Evolutionary conservation across 495 filamentous ascomycete species (phyloP), one percentile per base, ranked within the genome.

Genomic region (Lasiosphaeris hirsuta): DNA sequence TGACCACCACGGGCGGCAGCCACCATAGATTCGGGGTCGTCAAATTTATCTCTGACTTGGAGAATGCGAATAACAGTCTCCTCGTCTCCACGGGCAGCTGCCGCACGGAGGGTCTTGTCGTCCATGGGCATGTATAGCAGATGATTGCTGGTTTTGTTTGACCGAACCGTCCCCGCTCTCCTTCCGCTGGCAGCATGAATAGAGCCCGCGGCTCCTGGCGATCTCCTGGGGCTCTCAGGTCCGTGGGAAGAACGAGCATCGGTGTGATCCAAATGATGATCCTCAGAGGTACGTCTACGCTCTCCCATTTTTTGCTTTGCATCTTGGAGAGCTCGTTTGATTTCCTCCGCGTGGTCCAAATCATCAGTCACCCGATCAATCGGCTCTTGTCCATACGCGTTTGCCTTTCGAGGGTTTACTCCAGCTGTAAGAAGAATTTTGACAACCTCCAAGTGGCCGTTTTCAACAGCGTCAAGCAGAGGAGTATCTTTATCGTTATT

Each of bases 1-100:
- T 98, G 93, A 2, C 93, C 93, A 43, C 91, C 94, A 64, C 88
- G 86, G n/a, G 93, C 92, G 7, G 94, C 95, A 51, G 89, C 90
- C 48, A 95, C 88, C 63, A 96, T 82, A 42, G 90, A 89, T 45
- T 90, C 90, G 4, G 89, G 84, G 68, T 96, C 91, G 15, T 90
- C 75, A 45, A 76, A 78, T 18, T 67, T 69, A 30, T 80, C 88
- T 59, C 87, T 84, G 41, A 92, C 88, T 66, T 90, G 89, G 41
- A 96, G 73, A 51, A 96, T 88, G 61, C 86, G 85, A 30, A 82
- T 85, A 45, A 94, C 90, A 11, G 86, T 89, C 49, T 82, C 83
- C 46, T 88, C 81, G 59, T 98, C 92, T 36, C 92, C 93, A 64
- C 87, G 88, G 11, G 83, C 86, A 23, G 92, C 90, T 54, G 90